Base-by-base conservation (phyloP, 2,329 filamentous ascomycete genomes). In the Aspergillus sojae region DNA sequence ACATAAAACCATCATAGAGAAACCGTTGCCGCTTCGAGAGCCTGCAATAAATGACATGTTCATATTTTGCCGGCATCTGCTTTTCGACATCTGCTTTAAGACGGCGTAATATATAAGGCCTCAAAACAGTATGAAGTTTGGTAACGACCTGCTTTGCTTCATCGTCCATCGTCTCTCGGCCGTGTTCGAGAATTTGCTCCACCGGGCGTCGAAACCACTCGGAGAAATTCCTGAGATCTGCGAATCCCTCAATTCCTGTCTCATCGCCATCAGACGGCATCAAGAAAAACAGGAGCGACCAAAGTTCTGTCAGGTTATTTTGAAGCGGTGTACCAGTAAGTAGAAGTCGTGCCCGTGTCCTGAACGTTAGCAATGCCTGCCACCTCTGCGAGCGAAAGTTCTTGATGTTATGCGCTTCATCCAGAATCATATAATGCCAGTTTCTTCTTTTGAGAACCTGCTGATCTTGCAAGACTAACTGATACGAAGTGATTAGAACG, bases 341-440 rank as follows among this genome's bases (percentile, higher is more conserved):
- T 0, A 99, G 81, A 12, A 99, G 86, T 39, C 95, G 88, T 32
- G 94, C 90, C 67, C 91, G 89, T 0, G 95, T 98, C 71, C 96
- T 94, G 81, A 99, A 96, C 0, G 91, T 95, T 26, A 99, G 87
- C 67, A 99, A 86, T 0, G 93, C 94, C 77, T 98, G 95, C 94
- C 95, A 99, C 67, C 94, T 86, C 77, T 97, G 94, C 1, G 94
- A 97, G 73, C 96, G 94, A 84, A 98, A 99, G 78, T 99, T 99
- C 75, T 99, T 98, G 84, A 99, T 99, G 79, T 99, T 98, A 82
- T 99, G 95, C 0, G 96, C 95, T 80, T 99, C 95, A 71, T 99
- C 95, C 1, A 99, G 86, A 67, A 99, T 94, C 87, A 99, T 93
- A 78, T 98, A 99, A 75, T 98, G 94, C 96, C 96, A 99, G 59